Evolutionary conservation across 2,329 filamentous ascomycete species (phyloP).

Genomic region (Beauveria sp.): DNA sequence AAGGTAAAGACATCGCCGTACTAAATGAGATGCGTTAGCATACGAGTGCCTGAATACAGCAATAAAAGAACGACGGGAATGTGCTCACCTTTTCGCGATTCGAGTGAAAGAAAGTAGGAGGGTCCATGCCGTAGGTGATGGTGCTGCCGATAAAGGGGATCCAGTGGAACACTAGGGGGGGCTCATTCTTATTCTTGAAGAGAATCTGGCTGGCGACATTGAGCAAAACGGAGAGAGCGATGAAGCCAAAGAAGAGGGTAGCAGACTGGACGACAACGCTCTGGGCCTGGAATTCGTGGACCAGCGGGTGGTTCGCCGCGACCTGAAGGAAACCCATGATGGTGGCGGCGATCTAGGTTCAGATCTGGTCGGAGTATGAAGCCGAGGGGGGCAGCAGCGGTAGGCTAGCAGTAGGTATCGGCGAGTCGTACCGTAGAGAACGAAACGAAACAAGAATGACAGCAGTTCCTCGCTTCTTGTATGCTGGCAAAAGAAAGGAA

Average conservation of each 20-base stretch:
- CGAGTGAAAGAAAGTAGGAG: conserved; percentile 76
- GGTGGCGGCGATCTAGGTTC: conserved; percentile 4
- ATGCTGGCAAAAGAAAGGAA: not conserved
- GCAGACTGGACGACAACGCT: conserved; percentile 40
- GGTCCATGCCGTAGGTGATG: conserved; percentile 90
- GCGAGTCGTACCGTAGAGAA: not conserved
- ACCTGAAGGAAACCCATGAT: conserved; percentile 52
- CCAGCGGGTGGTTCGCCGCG: conserved; percentile 39
- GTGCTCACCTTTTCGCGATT: conserved; percentile 63
- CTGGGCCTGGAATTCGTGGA: conserved; percentile 42
- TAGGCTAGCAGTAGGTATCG: not conserved
- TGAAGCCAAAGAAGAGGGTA: conserved; percentile 33
- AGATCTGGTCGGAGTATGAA: not conserved
- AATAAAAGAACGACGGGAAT: not conserved
- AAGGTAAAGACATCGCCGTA: conserved; percentile 90
- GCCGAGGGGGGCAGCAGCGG: not conserved
- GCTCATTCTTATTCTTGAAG: conserved; percentile 74
- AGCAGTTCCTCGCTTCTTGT: not conserved
- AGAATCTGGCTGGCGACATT: conserved; percentile 78
- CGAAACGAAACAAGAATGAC: not conserved
- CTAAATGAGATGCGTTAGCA: conserved; percentile 38
- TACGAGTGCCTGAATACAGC: not conserved
- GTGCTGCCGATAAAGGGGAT: conserved; percentile 84
- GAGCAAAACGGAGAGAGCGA: conserved; percentile 55
- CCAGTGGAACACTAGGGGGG: conserved; percentile 74